Evolutionary conservation across 345 rosid genomes (phyloP), one percentile per base, ranked within the genome.

Genomic region (Euphorbia tirucalli): DNA sequence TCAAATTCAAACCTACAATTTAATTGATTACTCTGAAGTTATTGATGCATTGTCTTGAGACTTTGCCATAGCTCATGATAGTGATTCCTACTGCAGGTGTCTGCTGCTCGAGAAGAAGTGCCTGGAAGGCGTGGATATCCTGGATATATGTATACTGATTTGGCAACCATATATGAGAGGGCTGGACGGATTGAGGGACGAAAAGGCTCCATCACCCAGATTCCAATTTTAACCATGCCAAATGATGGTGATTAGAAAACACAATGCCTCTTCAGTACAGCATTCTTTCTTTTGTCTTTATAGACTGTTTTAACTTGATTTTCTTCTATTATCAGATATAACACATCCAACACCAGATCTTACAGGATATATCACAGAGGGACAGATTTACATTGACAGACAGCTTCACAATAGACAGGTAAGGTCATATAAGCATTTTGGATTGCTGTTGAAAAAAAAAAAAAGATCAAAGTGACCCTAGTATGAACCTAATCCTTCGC

Each of bases 81-180:
- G 37, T 49, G 37, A 59, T 78, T 84, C 58, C 52, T 56, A 54
- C 24, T 86, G 62, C 87, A 96, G 99, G 98, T 96, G 27, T 96
- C 98, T 70, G 99, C 99, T 85, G 99, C 99, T 46, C 80, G 99
- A 69, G 99, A 96, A 72, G 99, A 93, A 87, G 99, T 96, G 3
- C 99, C 99, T 21, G 99, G 99, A 78, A 88, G 99, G 79, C 97
- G 98, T 87, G 99, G 97, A 72, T 96, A 96, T 87, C 99, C 98
- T 0, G 99, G 99, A 28, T 96, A 96, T 71, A 96, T 96, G 99
- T 96, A 96, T 72, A 96, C 99, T 35, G 99, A 96, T 91, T 89
- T 96, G 87, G 98, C 98, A 71, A 90, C 96, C 62, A 96, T 96
- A 41, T 96, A 96, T 65, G 99, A 96, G 77, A 93, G 97, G 68